A percentile compares a stretch with the other conserved stretches of the same genome.
Evolutionary conservation across 164 flowering plant species (phyloP).

Genomic region (Akebia trifoliata): DNA sequence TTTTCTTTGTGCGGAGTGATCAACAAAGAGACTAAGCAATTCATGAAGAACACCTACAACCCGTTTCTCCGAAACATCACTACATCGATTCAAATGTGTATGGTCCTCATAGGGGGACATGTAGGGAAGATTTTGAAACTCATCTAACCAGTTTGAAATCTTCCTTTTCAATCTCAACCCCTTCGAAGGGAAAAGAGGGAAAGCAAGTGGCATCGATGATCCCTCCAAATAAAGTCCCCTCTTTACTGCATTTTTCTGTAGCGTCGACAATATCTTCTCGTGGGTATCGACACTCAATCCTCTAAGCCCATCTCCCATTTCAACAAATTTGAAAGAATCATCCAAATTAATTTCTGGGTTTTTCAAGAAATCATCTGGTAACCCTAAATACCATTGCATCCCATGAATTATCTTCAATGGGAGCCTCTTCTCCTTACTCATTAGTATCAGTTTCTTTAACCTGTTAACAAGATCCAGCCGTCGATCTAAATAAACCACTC

Average conservation of each 20-base stretch:
- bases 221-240: slow-evolving; percentile 31
- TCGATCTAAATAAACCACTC: slow-evolving; percentile 30
- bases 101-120: slow-evolving; percentile 74
- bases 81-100: slow-evolving; percentile 42
- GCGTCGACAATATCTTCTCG: slow-evolving; percentile 36
- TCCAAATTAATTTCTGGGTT: slow-evolving; percentile 36
- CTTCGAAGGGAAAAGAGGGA: slow-evolving; percentile 64
- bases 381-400: slow-evolving; percentile 80
- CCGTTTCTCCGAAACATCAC: slow-evolving; percentile 73
- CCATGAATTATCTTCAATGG: slow-evolving; percentile 69
- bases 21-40: slow-evolving; percentile 73
- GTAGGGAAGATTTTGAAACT: slow-evolving; percentile 73
- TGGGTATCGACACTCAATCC: slow-evolving; percentile 47
- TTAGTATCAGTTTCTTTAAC: slow-evolving; percentile 62
- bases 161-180: slow-evolving; percentile 73
- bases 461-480: slow-evolving; percentile 39
- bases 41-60: slow-evolving; percentile 81
- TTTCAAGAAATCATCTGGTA: slow-evolving; percentile 54
- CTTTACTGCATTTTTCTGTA: slow-evolving; percentile 54
- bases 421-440: slow-evolving; percentile 54
- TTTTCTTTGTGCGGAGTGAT: slow-evolving; percentile 70
- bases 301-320: slow-evolving; percentile 59
- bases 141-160: slow-evolving; percentile 63
- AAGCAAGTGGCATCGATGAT: slow-evolving; percentile 33
- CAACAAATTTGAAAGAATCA: slow-evolving; percentile 47